Conservation (phyloP, 2,329 filamentous ascomycete species). For the Rhynchosporium graminicola region DNA sequence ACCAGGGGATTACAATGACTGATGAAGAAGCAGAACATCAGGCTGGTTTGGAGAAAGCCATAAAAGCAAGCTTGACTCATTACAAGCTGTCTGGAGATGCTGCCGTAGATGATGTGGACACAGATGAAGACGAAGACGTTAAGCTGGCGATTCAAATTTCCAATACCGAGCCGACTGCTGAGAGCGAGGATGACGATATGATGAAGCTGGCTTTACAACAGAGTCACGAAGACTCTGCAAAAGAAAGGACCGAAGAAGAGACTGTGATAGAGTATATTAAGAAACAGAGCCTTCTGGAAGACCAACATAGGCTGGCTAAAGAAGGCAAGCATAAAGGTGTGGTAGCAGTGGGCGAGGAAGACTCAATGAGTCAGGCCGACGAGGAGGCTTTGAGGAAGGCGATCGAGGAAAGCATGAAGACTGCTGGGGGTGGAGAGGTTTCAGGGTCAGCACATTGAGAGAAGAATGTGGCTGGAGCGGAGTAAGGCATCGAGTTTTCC, state of each 20-base stretch:
- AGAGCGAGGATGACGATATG: constrained; percentile 21
- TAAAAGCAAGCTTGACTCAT: constrained; percentile 50
- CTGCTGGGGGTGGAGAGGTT: constrained; percentile 10
- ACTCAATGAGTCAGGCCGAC: constrained; percentile 43
- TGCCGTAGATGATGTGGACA: constrained; percentile 18
- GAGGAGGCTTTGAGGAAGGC: constrained; percentile 59
- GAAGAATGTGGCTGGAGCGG: not conserved
- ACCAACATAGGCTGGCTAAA: constrained; percentile 46
- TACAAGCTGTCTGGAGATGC: constrained; percentile 17
- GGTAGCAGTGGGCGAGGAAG: constrained; percentile 10
- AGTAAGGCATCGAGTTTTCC: not conserved
- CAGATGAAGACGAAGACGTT: constrained; percentile 34
- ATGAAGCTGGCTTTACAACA: constrained; percentile 23
- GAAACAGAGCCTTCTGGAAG: constrained; percentile 73
- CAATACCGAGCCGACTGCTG: constrained; percentile 39
- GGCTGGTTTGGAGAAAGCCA: constrained; percentile 55
- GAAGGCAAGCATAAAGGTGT: constrained; percentile 21
- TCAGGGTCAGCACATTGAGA: not conserved
- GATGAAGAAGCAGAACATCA: constrained; percentile 57
- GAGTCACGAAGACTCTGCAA: constrained; percentile 39
- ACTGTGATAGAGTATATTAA: constrained; percentile 76
- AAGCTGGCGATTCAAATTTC: constrained; percentile 32
- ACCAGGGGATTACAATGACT: constrained; percentile 15
- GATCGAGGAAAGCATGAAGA: constrained; percentile 56
- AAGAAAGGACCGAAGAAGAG: constrained; percentile 63